These are phyloP conservation scores for Suhomyces bokatorum DNA, from an alignment of 1,139 yeast genomes.

Conservation along the genomic window DNA sequence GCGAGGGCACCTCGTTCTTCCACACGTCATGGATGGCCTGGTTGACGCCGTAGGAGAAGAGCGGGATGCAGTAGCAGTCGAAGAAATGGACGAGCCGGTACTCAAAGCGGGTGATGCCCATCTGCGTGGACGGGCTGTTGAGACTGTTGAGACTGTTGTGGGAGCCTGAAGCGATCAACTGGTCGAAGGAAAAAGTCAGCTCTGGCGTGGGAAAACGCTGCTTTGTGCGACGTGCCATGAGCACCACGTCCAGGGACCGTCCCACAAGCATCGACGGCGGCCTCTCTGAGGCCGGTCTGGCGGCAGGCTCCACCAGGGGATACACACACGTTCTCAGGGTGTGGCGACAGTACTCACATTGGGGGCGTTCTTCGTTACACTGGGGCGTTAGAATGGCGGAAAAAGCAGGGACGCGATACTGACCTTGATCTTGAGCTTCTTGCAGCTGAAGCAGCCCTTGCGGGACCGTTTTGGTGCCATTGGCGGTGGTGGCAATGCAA, in stretches of 20 bases:
- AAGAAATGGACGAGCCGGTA: conserved; percentile 32
- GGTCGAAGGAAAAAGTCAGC: conserved; percentile 8
- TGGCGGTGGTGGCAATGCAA: neutral
- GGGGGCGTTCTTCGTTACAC: conserved; percentile 39
- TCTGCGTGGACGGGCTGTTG: conserved; percentile 17
- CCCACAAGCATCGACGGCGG: neutral
- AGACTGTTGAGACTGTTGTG: too few species aligned
- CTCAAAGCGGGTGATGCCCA: conserved; percentile 32
- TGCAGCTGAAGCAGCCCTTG: conserved; percentile 36
- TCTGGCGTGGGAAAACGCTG: neutral
- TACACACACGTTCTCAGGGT: conserved; percentile 34
- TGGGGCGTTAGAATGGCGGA: conserved; percentile 10
- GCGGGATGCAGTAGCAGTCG: conserved; percentile 27
- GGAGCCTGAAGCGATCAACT: conserved; percentile 4
- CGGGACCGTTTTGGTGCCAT: conserved; percentile 23
- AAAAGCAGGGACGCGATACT: conserved; percentile 9
- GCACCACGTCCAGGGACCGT: neutral
- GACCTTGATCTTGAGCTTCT: conserved; percentile 32
- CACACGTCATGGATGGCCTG: conserved; percentile 26
- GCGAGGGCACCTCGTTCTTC: conserved; percentile 28
- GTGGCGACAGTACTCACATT: conserved; percentile 40
- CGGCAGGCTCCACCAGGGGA: conserved; percentile 12
- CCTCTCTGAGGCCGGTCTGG: neutral
- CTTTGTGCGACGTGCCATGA: neutral
- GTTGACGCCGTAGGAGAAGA: conserved; percentile 27